A percentile compares a stretch with the other conserved stretches of the same genome.
Evolutionary conservation across 495 filamentous ascomycete species (phyloP).

Genomic region (Neurospora sp.): DNA sequence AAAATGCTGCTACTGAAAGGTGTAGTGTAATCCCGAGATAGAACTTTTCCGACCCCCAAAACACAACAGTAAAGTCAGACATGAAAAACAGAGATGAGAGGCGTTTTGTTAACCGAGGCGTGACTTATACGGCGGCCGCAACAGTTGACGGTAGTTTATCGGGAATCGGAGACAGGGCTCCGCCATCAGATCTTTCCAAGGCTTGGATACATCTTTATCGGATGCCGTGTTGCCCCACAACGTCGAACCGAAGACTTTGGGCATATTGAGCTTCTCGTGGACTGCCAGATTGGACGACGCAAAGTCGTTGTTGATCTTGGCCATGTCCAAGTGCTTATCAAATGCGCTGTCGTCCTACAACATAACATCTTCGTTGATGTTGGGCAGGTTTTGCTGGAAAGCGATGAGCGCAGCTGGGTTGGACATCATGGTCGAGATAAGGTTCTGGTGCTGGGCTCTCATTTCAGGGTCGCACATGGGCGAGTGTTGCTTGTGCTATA

Average conservation of each 20-base stretch:
- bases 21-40: neutral
- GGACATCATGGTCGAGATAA: constrained; percentile 30
- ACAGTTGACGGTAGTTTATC: neutral
- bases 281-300: neutral
- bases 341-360: constrained; percentile 16
- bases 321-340: neutral
- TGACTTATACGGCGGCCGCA: neutral
- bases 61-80: neutral
- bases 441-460: constrained; percentile 26
- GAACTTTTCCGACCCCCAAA: neutral
- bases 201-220: neutral
- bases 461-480: constrained; percentile 52
- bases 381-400: constrained; percentile 28
- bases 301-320: neutral
- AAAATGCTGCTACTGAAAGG: neutral
- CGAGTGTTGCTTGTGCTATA: constrained; percentile 68
- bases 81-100: neutral
- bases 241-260: neutral
- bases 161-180: neutral
- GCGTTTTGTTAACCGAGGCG: neutral
- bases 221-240: neutral
- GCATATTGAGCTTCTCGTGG: neutral
- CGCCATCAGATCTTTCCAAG: neutral
- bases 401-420: constrained; percentile 21
- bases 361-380: constrained; percentile 39